Conservation (phyloP, 2,329 filamentous ascomycete species). For the Cercospora sp. region DNA sequence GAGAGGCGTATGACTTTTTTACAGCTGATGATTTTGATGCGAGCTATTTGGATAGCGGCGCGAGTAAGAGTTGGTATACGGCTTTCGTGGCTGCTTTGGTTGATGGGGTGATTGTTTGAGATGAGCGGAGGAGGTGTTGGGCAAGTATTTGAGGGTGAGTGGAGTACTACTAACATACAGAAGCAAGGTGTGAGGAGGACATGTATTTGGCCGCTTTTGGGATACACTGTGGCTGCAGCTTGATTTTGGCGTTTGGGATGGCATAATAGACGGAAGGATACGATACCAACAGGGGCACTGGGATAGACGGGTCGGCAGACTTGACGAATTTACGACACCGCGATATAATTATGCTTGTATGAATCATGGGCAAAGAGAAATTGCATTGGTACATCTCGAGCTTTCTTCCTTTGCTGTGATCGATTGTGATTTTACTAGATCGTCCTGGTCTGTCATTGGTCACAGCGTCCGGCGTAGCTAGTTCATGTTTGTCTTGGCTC, state of each 20-base stretch:
- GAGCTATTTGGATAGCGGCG: constrained; percentile 75
- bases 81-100: constrained; percentile 70
- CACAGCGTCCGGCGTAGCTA: not conserved
- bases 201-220: not conserved
- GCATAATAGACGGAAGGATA: not conserved
- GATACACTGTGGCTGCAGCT: not conserved
- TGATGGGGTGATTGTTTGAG: constrained; percentile 10
- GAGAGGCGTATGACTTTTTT: constrained; percentile 68
- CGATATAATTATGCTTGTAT: not conserved
- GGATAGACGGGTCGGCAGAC: not conserved
- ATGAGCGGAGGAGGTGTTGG: not conserved
- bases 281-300: not conserved
- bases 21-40: constrained; percentile 62
- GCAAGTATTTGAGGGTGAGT: not conserved
- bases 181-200: not conserved
- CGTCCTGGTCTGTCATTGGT: too few relatives aligned
- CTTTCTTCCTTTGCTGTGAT: not conserved
- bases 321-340: not conserved
- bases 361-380: not conserved
- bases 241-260: not conserved
- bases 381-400: not conserved
- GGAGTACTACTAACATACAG: not conserved
- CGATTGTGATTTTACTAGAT: too few relatives aligned
- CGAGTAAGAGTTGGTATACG: constrained; percentile 81
- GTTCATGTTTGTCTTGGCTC: not conserved